Evolutionary conservation across 129 eudicot species (phyloP), one percentile per base, ranked within the genome.

Genomic region (Mikania micrantha): DNA sequence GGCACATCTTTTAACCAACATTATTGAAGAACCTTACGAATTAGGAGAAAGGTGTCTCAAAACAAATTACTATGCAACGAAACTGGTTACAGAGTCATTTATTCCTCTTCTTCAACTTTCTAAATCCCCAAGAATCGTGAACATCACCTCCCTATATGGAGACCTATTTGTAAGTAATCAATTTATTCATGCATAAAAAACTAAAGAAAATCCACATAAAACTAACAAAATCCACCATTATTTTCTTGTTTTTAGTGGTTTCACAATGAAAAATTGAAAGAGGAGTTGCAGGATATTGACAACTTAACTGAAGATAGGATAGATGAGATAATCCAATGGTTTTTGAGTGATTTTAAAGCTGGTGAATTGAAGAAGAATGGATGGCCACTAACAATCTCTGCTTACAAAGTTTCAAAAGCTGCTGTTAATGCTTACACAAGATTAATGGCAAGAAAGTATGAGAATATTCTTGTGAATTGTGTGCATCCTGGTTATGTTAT

Each of bases 71-170:
- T 74, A 74, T 40, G 79, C 69, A 28, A 31, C 66, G 2, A 63
- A 73, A 65, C 25, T 28, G 27, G 63, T 74, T 40, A 74, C 76
- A 15, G 40, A 74, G n/a, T 71, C 71, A 65, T 34, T 53, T 53
- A 17, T 53, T 53, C 60, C 60, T 24, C 60, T 53, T 9, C 60
- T 53, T 9, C 60, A 53, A 53, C 60, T 53, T 10, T 53, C 60
- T 53, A 53, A 24, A 53, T 53, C 60, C 0, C 60, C 60, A 2
- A 50, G 73, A 65, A 29, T 74, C 3, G 72, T 74, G 17, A 74
- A 74, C 32, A 7, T 74, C n/a, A n/a, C 66, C 24, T 65, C 73
- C 0, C 9, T 1, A 4, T 15, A 7, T 7, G 72, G 79, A 29
- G 44, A 52, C 31, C 24, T 74, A 10, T 35, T 38, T 35, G 79